These are phyloP conservation scores for Phialemonium atrogriseum DNA, from an alignment of 2,329 filamentous ascomycete genomes.

Conservation along the genomic window DNA sequence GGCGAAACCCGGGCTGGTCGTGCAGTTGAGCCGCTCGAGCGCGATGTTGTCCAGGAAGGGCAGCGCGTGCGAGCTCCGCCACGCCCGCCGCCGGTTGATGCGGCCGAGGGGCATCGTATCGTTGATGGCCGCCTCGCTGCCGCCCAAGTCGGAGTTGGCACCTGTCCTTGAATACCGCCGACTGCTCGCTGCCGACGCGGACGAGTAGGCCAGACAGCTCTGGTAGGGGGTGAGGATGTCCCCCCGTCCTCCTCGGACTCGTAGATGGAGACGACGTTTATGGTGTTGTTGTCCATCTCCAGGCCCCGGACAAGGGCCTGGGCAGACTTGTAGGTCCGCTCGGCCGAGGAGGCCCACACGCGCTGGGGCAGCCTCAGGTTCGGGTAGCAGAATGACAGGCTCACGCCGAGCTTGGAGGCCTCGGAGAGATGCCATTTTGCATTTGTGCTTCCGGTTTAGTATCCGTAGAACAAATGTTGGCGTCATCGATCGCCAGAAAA, in stretches of 20 bases:
- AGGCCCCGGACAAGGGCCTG: constrained; percentile 49
- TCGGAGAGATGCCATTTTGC: constrained; percentile 28
- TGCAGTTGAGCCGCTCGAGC: constrained; percentile 56
- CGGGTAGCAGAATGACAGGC: constrained; percentile 51
- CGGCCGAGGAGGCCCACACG: constrained; percentile 56
- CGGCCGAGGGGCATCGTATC: constrained; percentile 55
- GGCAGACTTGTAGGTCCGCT: constrained; percentile 51
- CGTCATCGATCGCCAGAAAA: too few species aligned
- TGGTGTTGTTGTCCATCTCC: constrained; percentile 41
- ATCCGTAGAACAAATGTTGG: too few species aligned
- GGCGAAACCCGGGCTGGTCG: constrained; percentile 43
- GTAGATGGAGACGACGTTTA: constrained; percentile 45
- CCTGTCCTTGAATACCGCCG: constrained; percentile 36
- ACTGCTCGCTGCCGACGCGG: constrained; percentile 49
- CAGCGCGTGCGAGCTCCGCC: constrained; percentile 54
- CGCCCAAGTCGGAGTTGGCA: constrained; percentile 53
- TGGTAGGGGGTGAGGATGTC: constrained; percentile 56
- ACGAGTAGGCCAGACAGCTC: constrained; percentile 54
- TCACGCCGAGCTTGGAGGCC: constrained; percentile 49
- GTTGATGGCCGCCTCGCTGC: constrained; percentile 41
- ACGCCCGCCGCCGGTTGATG: constrained; percentile 55
- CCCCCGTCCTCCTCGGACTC: constrained; percentile 48
- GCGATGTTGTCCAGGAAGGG: constrained; percentile 61
- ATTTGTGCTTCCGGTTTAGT: too few species aligned
- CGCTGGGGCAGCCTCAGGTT: constrained; percentile 41